Evolutionary conservation across 768 basidiomycete species (phyloP).

Genomic region (Naematelia encephala): DNA sequence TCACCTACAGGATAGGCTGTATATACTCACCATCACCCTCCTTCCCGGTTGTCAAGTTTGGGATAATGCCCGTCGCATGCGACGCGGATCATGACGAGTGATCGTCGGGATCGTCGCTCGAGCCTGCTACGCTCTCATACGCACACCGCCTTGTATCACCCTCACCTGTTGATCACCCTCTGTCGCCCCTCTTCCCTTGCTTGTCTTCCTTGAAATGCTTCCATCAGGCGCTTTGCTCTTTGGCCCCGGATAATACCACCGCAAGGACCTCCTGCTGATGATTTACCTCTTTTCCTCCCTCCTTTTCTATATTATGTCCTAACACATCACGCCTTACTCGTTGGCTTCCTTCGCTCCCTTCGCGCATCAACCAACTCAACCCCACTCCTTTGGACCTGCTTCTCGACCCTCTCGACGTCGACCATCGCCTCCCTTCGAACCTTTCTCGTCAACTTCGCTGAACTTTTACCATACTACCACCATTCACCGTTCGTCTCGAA

Average conservation of each 20-base stretch:
- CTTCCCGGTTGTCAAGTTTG: conserved; percentile 1
- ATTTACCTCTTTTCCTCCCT: neutral
- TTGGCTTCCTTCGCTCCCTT: neutral
- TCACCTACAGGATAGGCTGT: neutral
- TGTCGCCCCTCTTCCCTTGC: neutral
- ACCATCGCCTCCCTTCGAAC: neutral
- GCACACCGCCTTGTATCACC: too few species aligned
- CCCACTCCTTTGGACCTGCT: neutral
- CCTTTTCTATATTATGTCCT: neutral
- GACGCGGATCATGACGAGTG: neutral
- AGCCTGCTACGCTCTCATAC: neutral
- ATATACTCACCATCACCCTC: conserved; percentile 3
- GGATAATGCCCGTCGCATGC: neutral
- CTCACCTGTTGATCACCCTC: too few species aligned
- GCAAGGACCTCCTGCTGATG: neutral
- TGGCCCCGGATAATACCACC: neutral
- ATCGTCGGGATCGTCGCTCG: neutral
- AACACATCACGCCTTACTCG: neutral
- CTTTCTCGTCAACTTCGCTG: neutral
- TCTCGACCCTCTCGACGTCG: neutral
- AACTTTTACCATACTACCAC: too few species aligned
- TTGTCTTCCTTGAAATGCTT: neutral
- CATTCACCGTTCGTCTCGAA: too few species aligned
- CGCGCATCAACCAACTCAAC: neutral
- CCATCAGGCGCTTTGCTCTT: neutral